Base-by-base conservation (phyloP, 352 stramenopile genomes). In the Phytophthora niederhauseri region DNA sequence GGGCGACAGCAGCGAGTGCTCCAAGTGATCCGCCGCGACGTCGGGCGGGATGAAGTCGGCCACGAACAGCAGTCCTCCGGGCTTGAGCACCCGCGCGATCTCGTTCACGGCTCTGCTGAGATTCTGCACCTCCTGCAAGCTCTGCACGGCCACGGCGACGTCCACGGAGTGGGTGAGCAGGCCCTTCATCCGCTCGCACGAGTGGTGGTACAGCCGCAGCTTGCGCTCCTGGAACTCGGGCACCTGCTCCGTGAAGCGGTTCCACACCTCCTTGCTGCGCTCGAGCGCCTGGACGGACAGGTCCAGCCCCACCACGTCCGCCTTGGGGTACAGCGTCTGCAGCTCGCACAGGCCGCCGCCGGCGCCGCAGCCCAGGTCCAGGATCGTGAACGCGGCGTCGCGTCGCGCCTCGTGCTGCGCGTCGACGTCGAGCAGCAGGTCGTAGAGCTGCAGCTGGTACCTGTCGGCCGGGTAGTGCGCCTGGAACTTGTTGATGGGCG, bases 41-140 rank as follows among this genome's bases (percentile, higher is more conserved):
- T 87, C 73, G 30, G 77, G 64, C 11, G 80, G 80, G 50, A 92
- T 91, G 50, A 92, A 92, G 61, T 93, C 85, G 0, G 85, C 85
- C 38, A 92, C 70, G 34, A 89, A 82, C 14, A 93, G 49, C 38
- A 87, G 59, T 5, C 85, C 85, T 15, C 83, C 80, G 14, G 83
- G 80, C 30, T 84, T 83, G 2, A 93, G 72, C 8, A 93, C 83
- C 20, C 85, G 80, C 45, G 78, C 72, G 15, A 91, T 70, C 61
- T 92, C 85, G 8, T 70, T 76, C 41, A 90, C 53, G 0, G 82
- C 83, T 15, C 62, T 59, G 7, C 61, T 49, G 6, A 90, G 55
- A 51, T 87, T 66, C 50, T 78, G 66, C 46, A 93, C 79, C 31
- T 93, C 85, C 52, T 93, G 85, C 9, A 93, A 76, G 49, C 78